phyloP scores from a whole-genome alignment of 495 filamentous ascomycete genomes.

The Aspergillus nanangensis region DNA sequence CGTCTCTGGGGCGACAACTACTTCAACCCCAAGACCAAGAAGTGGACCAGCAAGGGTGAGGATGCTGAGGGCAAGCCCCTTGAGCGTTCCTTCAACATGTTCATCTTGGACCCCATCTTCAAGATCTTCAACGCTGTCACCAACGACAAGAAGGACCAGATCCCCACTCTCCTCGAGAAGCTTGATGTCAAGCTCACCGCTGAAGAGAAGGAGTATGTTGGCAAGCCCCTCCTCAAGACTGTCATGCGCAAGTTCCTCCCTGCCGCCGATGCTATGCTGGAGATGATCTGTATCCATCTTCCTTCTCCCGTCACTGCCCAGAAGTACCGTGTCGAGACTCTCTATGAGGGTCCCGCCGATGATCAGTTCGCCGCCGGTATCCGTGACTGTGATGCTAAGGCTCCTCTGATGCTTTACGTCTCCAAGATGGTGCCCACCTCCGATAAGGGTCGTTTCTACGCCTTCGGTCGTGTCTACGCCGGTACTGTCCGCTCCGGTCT shows the following conservation, averaged over 20 bases:
- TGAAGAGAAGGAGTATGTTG: conserved; percentile 91
- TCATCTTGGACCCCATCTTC: conserved; percentile 99
- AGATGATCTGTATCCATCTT: conserved; percentile 99
- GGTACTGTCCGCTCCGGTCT: conserved; percentile 96
- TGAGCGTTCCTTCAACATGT: conserved; percentile 98
- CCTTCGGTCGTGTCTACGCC: conserved; percentile 99
- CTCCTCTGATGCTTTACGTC: conserved; percentile 99
- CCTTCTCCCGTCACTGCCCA: conserved; percentile 95
- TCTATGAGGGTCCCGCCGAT: conserved; percentile 95
- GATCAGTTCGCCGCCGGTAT: conserved; percentile 92
- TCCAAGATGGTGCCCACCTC: conserved; percentile 99
- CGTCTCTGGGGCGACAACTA: conserved; percentile 99
- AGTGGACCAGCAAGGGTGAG: conserved; percentile 86
- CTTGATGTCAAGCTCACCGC: conserved; percentile 80
- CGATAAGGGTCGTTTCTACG: conserved; percentile 99
- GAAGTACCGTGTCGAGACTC: conserved; percentile 96
- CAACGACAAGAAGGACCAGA: conserved; percentile 98
- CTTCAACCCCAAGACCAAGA: conserved; percentile 99
- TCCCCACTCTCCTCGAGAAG: conserved; percentile 76
- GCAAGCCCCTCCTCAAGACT: conserved; percentile 94
- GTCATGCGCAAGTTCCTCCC: conserved; percentile 98
- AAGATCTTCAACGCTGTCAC: conserved; percentile 91
- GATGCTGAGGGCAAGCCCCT: conserved; percentile 81
- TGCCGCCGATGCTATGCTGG: conserved; percentile 94
- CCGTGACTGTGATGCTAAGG: conserved; percentile 96